These are phyloP conservation scores for Neckera pumila DNA, from an alignment of 225 moss, liverwort and hornwort genomes.

Conservation along the genomic window DNA sequence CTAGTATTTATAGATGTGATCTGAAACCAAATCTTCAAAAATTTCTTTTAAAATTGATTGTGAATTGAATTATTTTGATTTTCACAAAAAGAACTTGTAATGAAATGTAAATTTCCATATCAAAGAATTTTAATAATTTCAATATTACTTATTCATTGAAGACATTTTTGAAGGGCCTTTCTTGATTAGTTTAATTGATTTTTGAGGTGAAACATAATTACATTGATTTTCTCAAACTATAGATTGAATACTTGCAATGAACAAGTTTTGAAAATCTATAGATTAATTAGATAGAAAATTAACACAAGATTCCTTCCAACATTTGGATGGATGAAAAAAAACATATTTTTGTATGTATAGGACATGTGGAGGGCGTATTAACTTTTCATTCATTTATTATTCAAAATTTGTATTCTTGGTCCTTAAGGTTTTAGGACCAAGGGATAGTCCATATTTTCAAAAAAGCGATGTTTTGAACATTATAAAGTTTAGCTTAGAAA, in stretches of 20 bases:
- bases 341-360: neutral
- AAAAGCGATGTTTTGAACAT: neutral
- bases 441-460: neutral
- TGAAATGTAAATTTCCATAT: neutral
- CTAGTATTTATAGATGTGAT: neutral
- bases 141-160: neutral
- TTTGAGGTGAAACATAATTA: neutral
- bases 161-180: neutral
- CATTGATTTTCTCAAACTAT: neutral
- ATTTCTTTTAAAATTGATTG: neutral
- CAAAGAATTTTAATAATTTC: neutral
- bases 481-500: neutral
- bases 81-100: neutral
- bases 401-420: neutral
- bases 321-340: neutral
- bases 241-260: neutral
- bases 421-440: neutral
- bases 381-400: neutral
- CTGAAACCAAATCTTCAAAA: neutral
- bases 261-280: neutral
- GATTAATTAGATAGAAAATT: neutral
- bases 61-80: neutral
- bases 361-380: accelerated
- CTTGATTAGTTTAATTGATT: neutral
- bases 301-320: neutral